Base-by-base conservation (phyloP, 2,329 filamentous ascomycete genomes). In the Coniella vitis region DNA sequence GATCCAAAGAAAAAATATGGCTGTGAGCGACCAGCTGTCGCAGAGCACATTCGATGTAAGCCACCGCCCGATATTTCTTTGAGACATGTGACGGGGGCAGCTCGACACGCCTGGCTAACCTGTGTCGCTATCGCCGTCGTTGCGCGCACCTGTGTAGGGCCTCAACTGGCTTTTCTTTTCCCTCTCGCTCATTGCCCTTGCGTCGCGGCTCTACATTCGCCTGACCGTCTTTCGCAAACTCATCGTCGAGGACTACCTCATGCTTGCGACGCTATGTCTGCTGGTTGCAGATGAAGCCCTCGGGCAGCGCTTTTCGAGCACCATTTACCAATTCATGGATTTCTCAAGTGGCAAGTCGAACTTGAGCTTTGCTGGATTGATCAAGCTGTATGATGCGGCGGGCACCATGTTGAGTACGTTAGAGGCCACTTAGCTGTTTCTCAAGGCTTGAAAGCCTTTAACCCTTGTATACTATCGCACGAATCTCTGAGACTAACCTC, bases 181-280 rank as follows among this genome's bases (percentile, higher is more conserved):
- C n/a, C 41, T 53, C 17, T 53, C 47, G 35, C 20, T 46, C 19
- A 5, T 50, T 31, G 47, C 47, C 22, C 47, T 53, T 17, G 21
- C 31, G 19, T 39, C 41, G 29, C 51, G 51, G 4, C 34, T 53
- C 25, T 53, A 53, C 39, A 53, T 53, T 22, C 47, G 51, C 25
- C 40, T 48, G 38, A 50, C 44, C 8, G 49, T 45, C 12, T 53
- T 53, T 7, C 47, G 51, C 8, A 35, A 35, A 3, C 35, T 53
- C 31, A 48, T 53, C 31, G 31, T 37, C 17, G 51, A 53, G 51
- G 51, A 53, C 19, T 50, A 41, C 17, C 51, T 53, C 39, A 53
- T 53, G 51, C 21, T 53, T 10, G 47, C 47, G 35, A 43, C 43
- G 7, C 29, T 53, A n/a, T 50, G 39, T 25, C 32, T 53, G 16